Conservation (phyloP, 208 protist species). For the Crithidia bombi region DNA sequence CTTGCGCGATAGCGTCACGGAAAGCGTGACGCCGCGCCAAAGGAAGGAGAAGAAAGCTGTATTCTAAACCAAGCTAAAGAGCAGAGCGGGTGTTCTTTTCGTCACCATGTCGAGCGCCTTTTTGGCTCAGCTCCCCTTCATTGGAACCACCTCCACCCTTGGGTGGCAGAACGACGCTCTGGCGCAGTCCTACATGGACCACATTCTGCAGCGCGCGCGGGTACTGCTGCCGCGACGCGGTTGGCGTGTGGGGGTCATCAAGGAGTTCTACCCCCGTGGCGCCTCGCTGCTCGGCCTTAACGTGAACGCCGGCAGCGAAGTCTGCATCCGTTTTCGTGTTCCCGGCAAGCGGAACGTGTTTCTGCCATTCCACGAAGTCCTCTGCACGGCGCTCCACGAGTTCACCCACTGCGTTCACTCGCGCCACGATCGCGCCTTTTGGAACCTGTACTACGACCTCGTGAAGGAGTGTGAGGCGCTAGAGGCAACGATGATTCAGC, state of each 20-base stretch:
- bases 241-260: constrained; percentile 70
- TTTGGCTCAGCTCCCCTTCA: constrained; percentile 33
- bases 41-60: too few relatives aligned
- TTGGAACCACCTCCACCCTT: constrained; percentile 58
- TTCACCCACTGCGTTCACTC: constrained; percentile 78
- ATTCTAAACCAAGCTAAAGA: too few relatives aligned
- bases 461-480: constrained; percentile 75
- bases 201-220: constrained; percentile 53
- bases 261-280: constrained; percentile 88
- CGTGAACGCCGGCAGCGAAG: constrained; percentile 74
- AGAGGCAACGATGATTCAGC: constrained; percentile 49
- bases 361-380: constrained; percentile 83
- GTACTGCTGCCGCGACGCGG: constrained; percentile 51
- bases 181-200: constrained; percentile 71
- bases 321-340: constrained; percentile 80
- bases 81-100: not conserved
- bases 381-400: constrained; percentile 91
- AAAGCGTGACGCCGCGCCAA: too few relatives aligned
- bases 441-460: constrained; percentile 77
- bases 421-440: constrained; percentile 74
- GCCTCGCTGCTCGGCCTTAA: constrained; percentile 83
- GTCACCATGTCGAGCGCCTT: constrained; percentile 31
- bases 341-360: constrained; percentile 71
- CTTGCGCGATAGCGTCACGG: too few relatives aligned
- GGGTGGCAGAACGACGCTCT: constrained; percentile 63